Evolutionary conservation across 2,329 filamentous ascomycete species (phyloP), one percentile per base, ranked within the genome.

Genomic region (Ophiocordyceps unilateralis): DNA sequence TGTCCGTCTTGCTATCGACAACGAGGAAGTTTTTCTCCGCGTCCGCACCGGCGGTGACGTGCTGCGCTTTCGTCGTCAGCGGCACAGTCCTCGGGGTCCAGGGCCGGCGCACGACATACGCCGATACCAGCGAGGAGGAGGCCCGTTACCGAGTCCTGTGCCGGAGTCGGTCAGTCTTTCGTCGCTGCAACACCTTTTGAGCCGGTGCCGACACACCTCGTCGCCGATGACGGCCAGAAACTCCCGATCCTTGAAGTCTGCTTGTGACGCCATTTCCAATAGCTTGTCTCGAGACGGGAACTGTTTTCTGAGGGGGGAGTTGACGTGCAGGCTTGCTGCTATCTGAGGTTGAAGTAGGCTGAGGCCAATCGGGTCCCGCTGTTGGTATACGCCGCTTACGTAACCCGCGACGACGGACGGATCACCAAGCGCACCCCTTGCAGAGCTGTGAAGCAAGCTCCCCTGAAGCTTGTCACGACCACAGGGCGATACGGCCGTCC

Each of bases 191-290:
- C 26, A n/a, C 24, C 12, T 24, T 8, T 23, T 21, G 34, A 17
- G 41, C 41, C 11, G 8, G 21, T 7, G 20, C 7, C 17, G 43
- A 15, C 61, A 49, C 58, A 85, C 91, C 77, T 98, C 91, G 63
- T 98, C 91, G 42, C 91, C 91, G 58, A 98, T 98, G 41, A 98
- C 89, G 50, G 91, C 91, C 46, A 98, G 77, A 59, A 98, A 94
- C 66, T 98, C 83, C 55, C 91, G 77, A 65, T 96, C 87, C 67
- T 87, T 81, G 62, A 70, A 81, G 51, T 77, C 73, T 49, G 70
- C 66, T 52, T 73, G 67, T 40, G 67, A 66, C 45, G 70, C 55
- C 67, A 72, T 71, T 37, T n/a, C n/a, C n/a, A n/a, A n/a, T n/a
- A n/a, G n/a, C n/a, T n/a, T n/a, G n/a, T n/a, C n/a, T n/a, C n/a